Conservation (phyloP, 805 yeast genomes). For the Candida koratica region DNA sequence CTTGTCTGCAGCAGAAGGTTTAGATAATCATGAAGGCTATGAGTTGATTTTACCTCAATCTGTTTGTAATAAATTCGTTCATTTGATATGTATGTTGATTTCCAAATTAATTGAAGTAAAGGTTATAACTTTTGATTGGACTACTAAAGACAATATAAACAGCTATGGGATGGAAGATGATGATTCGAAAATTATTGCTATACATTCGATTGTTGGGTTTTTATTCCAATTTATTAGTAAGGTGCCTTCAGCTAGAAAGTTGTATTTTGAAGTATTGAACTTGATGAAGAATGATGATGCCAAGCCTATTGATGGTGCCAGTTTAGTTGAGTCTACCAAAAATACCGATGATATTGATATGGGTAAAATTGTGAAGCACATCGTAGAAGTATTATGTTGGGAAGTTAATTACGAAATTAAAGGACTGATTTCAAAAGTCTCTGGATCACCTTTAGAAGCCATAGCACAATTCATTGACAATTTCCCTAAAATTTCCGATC, state of each 20-base stretch:
- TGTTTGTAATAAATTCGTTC: slow-evolving; percentile 42
- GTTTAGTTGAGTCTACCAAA: neutral
- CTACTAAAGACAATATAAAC: neutral
- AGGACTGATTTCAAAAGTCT: neutral
- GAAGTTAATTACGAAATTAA: neutral
- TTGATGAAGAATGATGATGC: slow-evolving; percentile 1
- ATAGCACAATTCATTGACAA: slow-evolving; percentile 1
- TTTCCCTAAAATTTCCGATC: slow-evolving; percentile 6
- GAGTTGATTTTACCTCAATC: slow-evolving; percentile 29
- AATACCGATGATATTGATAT: neutral
- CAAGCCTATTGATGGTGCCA: neutral
- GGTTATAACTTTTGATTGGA: neutral
- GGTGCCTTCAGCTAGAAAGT: slow-evolving; percentile 11
- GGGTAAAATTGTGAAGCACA: neutral
- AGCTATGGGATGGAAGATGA: neutral
- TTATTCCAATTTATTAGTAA: slow-evolving; percentile 12
- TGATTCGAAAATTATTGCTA: neutral
- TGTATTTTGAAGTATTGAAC: slow-evolving; percentile 10
- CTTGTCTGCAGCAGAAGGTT: slow-evolving; percentile 29
- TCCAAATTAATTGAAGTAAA: slow-evolving; percentile 2
- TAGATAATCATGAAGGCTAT: slow-evolving; percentile 27
- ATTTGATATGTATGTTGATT: slow-evolving; percentile 60
- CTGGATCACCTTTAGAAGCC: neutral
- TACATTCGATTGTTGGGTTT: slow-evolving; percentile 8
- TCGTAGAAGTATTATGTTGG: neutral